phyloP scores from a whole-genome alignment of 208 protist species.

The Trypanosomatidae sp. region DNA sequence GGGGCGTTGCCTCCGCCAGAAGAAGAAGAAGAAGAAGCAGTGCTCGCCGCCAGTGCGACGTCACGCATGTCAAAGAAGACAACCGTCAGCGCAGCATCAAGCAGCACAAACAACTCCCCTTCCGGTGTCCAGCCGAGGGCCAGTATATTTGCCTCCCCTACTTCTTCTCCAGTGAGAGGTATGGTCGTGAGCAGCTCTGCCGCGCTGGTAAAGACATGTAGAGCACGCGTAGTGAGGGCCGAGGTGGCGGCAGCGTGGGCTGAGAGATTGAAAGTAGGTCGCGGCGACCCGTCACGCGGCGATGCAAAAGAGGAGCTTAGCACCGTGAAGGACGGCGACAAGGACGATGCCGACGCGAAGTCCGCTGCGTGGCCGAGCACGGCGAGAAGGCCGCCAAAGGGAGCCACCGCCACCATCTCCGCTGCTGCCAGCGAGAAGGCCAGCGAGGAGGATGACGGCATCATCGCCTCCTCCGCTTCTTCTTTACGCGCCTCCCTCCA shows the following conservation, averaged over 20 bases:
- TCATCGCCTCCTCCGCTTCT: conserved; percentile 38
- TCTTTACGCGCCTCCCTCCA: too few relatives aligned
- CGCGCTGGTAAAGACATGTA: conserved; percentile 34
- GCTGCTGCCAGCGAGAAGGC: conserved; percentile 8
- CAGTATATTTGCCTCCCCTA: conserved; percentile 3
- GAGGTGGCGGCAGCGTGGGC: conserved; percentile 11
- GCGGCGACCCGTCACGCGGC: too few relatives aligned
- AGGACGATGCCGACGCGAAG: background rate
- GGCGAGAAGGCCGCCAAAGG: conserved; percentile 41
- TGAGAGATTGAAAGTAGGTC: too few relatives aligned
- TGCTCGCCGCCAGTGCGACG: too few relatives aligned
- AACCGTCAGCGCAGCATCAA: conserved; percentile 6
- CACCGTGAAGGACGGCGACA: too few relatives aligned
- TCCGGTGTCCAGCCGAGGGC: conserved; percentile 43
- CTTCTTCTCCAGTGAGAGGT: conserved; percentile 6
- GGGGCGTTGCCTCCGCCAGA: too few relatives aligned
- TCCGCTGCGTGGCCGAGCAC: conserved; percentile 16
- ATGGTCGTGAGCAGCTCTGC: conserved; percentile 30
- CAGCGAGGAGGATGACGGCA: background rate
- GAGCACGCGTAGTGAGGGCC: background rate
- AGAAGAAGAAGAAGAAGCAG: too few relatives aligned
- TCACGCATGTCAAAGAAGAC: too few relatives aligned
- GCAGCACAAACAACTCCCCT: conserved; percentile 36
- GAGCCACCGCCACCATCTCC: conserved; percentile 16
- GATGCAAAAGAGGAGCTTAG: too few relatives aligned